Evolutionary conservation across 1,284 basidiomycete species (phyloP), one percentile per base, ranked within the genome.

Genomic region (Irpex sp.): DNA sequence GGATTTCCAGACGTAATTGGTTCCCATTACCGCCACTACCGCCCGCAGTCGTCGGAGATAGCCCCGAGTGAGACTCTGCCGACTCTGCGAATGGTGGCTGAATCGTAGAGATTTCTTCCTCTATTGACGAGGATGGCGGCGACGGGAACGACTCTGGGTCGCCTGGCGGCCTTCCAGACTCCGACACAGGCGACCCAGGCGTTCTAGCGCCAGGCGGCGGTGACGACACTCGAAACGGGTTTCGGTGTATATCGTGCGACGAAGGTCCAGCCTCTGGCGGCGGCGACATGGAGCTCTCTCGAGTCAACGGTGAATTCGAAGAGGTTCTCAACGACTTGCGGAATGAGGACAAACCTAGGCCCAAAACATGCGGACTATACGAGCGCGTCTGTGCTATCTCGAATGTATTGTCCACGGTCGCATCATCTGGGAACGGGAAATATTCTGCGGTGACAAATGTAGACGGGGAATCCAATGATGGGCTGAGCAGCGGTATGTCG

Each of bases 291-390:
- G 62, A 26, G 26, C 26, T 60, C 26, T 64, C 65, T 21, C 47
- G 59, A 40, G 48, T 54, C 13, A 68, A 57, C n/a, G 67, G 66
- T 15, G 68, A 66, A 56, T 56, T 56, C 54, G 54, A 51, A 72
- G 68, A 4, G 69, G 66, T 11, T 69, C 69, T 57, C 69, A 58
- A 57, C 69, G 69, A 17, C 11, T 71, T 69, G 62, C 70, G 70
- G 19, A 72, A 71, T 7, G 71, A 69, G 51, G 66, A 64, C 31
- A 73, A 68, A 57, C 73, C 71, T 59, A 73, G 66, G 31, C 73
- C 73, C 51, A 74, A 62, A 0, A 67, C 68, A 62, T 74, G 73
- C 26, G 71, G 71, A 5, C 59, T 66, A 56, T 70, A 73, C 26
- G 68, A 59, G 40, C 64, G 68, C 4, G 67, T 63, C 44, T 72